A percentile compares a stretch with the other conserved stretches of the same genome.
Evolutionary conservation across 352 stramenopile genomes (phyloP).

Genomic region (Lagenidium sp.): DNA sequence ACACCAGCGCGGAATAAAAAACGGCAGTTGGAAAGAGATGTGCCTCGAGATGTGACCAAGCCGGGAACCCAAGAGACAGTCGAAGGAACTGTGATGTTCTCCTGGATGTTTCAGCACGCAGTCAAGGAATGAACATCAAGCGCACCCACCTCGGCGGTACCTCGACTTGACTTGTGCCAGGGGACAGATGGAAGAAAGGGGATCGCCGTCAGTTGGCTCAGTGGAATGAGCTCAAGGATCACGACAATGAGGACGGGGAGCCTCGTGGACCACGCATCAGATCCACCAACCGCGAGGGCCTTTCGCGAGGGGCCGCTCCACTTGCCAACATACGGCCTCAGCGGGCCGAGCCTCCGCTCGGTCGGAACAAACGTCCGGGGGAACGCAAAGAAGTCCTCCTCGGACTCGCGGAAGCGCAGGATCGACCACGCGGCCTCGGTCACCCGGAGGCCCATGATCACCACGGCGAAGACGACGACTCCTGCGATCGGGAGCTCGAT

Average conservation of each 20-base stretch:
- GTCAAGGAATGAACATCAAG: neutral
- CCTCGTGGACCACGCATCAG: conserved; percentile 20
- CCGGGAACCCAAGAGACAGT: conserved; percentile 28
- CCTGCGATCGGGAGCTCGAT: conserved; percentile 44
- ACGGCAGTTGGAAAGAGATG: conserved; percentile 18
- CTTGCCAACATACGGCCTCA: conserved; percentile 16
- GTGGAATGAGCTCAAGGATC: conserved; percentile 32
- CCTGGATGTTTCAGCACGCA: neutral
- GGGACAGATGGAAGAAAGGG: conserved; percentile 42
- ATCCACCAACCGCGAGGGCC: conserved; percentile 16
- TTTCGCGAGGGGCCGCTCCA: conserved; percentile 29
- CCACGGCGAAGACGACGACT: conserved; percentile 24
- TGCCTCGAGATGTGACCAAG: conserved; percentile 34
- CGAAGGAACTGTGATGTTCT: conserved; percentile 16
- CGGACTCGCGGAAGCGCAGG: conserved; percentile 26
- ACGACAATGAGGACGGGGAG: conserved; percentile 18
- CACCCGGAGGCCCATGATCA: conserved; percentile 22
- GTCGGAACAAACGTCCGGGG: conserved; percentile 17
- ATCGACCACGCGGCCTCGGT: conserved; percentile 11
- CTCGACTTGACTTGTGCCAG: conserved; percentile 26
- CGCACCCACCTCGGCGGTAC: conserved; percentile 17
- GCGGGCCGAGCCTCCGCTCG: neutral
- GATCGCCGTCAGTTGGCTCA: conserved; percentile 36
- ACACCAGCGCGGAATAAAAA: conserved; percentile 31
- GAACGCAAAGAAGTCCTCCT: conserved; percentile 36